Percentiles rank a stretch among this genome's conserved stretches.
phyloP scores from a whole-genome alignment of 148 eudicot species.

The Fagopyrum homotropicum region DNA sequence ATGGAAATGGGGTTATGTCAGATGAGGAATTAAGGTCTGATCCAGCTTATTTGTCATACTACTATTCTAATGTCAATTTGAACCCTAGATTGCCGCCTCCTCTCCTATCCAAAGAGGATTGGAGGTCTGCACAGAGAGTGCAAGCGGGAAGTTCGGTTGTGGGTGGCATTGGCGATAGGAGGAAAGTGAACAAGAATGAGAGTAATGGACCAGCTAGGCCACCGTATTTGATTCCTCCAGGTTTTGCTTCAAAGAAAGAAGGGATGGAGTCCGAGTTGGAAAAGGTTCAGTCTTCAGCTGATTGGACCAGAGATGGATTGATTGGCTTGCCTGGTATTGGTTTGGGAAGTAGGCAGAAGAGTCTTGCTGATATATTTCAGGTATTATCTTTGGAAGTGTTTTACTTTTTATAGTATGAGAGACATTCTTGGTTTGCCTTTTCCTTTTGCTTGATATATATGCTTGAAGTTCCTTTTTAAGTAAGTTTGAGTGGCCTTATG shows the following conservation, averaged over 20 bases:
- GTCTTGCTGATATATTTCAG: slow-evolving; percentile 95
- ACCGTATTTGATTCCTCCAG: slow-evolving; percentile 65
- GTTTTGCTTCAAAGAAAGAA: slow-evolving; percentile 73
- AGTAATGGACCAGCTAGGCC: slow-evolving; percentile 54
- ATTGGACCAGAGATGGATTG: slow-evolving; percentile 94
- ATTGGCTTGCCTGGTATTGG: slow-evolving; percentile 93
- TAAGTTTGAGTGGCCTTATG: not conserved
- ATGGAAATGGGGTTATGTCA: slow-evolving; percentile 51
- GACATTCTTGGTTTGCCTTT: not conserved
- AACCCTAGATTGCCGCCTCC: slow-evolving; percentile 98
- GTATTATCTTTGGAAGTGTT: slow-evolving; percentile 23
- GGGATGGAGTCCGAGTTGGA: slow-evolving; percentile 58
- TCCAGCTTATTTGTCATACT: slow-evolving; percentile 81
- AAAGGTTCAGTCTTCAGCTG: slow-evolving; percentile 48
- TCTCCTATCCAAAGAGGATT: slow-evolving; percentile 78
- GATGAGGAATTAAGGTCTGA: slow-evolving; percentile 97
- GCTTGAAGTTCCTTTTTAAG: not conserved
- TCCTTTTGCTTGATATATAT: not conserved
- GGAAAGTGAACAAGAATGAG: slow-evolving; percentile 56
- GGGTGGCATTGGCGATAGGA: slow-evolving; percentile 88
- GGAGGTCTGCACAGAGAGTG: slow-evolving; percentile 72
- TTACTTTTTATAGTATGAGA: not conserved
- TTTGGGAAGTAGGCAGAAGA: slow-evolving; percentile 82
- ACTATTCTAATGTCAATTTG: slow-evolving; percentile 76
- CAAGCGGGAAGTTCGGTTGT: slow-evolving; percentile 78